Base-by-base conservation (phyloP, 495 filamentous ascomycete genomes). In the Beverwykella pulmonaria region DNA sequence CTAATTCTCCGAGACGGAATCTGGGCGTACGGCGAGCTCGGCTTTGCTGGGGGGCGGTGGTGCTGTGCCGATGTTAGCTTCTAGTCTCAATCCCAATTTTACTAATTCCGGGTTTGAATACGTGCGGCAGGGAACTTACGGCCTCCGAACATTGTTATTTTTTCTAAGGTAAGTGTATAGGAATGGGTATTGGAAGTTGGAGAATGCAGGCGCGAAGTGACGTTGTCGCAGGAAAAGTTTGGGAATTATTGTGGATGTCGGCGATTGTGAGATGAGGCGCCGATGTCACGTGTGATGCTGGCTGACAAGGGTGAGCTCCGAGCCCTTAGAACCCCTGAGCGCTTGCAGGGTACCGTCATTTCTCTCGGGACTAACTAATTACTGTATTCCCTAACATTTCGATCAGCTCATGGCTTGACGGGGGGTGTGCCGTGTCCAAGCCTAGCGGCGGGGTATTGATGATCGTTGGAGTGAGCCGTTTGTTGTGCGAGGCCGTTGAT, bases 91-190 rank as follows among this genome's bases (percentile, higher is more conserved):
- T 41, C 17, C 10, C n/a, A n/a, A n/a, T n/a, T n/a, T n/a, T n/a
- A n/a, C n/a, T n/a, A n/a, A n/a, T n/a, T n/a, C n/a, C n/a, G n/a
- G n/a, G n/a, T n/a, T n/a, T n/a, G n/a, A n/a, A n/a, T n/a, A n/a
- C n/a, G n/a, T n/a, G n/a, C n/a, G n/a, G n/a, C 22, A 23, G 55
- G 20, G 15, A 61, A 44, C 75, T 74, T 71, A 81, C 80, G 72
- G 79, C 77, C 78, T 68, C 79, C 79, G 61, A 82, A 82, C 80
- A 82, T 82, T 7, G 14, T 57, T 30, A 15, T 19, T 8, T 55
- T 49, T 4, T 44, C 7, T 58, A 15, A 14, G 22, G 25, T 49
- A 25, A 39, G 22, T 41, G 20, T 1, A 44, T 10, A 2, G 41
- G 34, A 25, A 9, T 22, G 6, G 10, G 23, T 29, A 19, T 58